phyloP scores from a whole-genome alignment of 495 filamentous ascomycete genomes.

The Penicillium alfredii region DNA sequence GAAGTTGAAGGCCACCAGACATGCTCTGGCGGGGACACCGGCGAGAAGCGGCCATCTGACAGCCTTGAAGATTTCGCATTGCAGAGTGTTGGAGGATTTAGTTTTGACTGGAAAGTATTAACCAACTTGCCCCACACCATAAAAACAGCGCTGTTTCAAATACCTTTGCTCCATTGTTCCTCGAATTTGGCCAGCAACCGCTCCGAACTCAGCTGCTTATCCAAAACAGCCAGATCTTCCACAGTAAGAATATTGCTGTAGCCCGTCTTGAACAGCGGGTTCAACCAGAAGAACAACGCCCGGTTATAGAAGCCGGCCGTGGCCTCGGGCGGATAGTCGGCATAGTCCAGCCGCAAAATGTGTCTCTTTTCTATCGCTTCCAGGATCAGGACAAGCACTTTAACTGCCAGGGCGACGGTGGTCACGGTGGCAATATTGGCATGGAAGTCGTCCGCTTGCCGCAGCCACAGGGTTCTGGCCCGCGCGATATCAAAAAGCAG shows the following conservation, averaged over 20 bases:
- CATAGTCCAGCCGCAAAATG: conserved; percentile 40
- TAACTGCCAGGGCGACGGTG: conserved; percentile 41
- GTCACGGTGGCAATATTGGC: conserved; percentile 40
- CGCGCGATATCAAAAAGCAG: conserved; percentile 53
- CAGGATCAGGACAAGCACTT: conserved; percentile 43
- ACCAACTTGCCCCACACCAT: no score
- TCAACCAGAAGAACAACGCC: conserved; percentile 55
- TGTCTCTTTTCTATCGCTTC: conserved; percentile 51
- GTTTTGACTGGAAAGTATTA: conserved; percentile 18
- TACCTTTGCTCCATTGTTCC: conserved; percentile 28
- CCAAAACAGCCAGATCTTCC: conserved; percentile 41
- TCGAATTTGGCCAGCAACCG: conserved; percentile 31
- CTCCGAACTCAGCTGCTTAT: conserved; percentile 41
- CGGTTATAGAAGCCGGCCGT: conserved; percentile 48
- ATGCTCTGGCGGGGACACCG: conserved; percentile 47
- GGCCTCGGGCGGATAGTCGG: conserved; percentile 51
- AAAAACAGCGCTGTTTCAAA: not conserved
- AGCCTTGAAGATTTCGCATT: conserved; percentile 39
- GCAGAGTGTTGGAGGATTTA: conserved; percentile 37
- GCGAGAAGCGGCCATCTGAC: conserved; percentile 43
- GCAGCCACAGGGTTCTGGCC: conserved; percentile 53
- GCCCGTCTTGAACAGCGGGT: conserved; percentile 46
- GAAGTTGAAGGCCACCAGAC: conserved; percentile 53
- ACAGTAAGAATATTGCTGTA: conserved; percentile 38
- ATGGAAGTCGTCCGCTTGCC: conserved; percentile 27